Evolutionary conservation across 176 grass and related monocot species (phyloP).

Genomic region (Bothriochloa decipiens): DNA sequence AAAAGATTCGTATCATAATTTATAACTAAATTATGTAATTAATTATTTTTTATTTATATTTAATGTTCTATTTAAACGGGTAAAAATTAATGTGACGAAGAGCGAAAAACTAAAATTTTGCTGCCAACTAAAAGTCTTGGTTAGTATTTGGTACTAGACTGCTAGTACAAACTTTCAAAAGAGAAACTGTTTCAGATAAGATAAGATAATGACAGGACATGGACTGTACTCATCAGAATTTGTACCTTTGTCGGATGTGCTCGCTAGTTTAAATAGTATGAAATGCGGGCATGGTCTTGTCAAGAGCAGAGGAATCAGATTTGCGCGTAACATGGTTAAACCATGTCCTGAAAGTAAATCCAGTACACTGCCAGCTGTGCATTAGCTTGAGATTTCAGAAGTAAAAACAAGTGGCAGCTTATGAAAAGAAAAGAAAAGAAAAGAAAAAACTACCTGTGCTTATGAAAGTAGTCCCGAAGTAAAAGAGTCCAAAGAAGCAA

Average conservation of each 20-base stretch:
- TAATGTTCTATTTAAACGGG: too few species aligned
- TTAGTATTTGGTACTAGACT: neutral
- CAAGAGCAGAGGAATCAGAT: conserved; percentile 1
- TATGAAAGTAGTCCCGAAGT: neutral
- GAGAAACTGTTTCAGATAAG: conserved; percentile 30
- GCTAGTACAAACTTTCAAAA: neutral
- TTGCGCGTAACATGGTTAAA: neutral
- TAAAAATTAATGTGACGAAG: too few species aligned
- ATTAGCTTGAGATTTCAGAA: neutral
- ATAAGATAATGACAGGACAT: conserved; percentile 28
- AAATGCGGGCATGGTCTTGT: neutral
- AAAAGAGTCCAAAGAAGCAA: neutral
- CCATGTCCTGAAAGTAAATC: neutral
- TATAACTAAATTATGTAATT: too few species aligned
- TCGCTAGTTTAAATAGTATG: neutral
- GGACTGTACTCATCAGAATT: conserved; percentile 7
- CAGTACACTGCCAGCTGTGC: neutral
- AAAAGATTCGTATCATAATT: too few species aligned
- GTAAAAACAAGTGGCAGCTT: too few species aligned
- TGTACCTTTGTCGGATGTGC: neutral
- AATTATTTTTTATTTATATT: too few species aligned
- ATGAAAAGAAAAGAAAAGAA: too few species aligned
- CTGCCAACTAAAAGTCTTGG: too few species aligned
- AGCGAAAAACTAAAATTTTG: too few species aligned
- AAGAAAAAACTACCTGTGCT: too few species aligned